phyloP scores from a whole-genome alignment of 306 rosid species.

The Hippophae rhamnoides region DNA sequence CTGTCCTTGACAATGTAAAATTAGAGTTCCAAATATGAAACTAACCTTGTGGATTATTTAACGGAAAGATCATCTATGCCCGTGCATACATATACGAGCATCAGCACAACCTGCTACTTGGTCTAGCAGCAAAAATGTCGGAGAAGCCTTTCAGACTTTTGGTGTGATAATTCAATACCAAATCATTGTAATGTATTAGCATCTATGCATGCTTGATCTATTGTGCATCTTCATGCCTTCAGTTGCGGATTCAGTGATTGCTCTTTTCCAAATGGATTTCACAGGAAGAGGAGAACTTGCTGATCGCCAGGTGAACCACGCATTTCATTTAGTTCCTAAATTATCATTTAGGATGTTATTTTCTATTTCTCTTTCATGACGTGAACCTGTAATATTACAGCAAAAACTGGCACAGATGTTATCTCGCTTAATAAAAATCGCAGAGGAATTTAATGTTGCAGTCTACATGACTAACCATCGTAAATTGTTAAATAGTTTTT shows the following conservation, averaged over 20 bases:
- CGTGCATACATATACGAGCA: conserved; percentile 96
- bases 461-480: conserved; percentile 97
- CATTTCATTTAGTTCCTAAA: not conserved
- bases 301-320: conserved; percentile 70
- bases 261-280: conserved; percentile 86
- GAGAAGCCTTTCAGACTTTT: conserved; percentile 95
- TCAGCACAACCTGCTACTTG: conserved; percentile 80
- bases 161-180: conserved; percentile 35
- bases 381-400: conserved; percentile 36
- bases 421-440: conserved; percentile 76
- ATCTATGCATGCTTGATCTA: conserved; percentile 12
- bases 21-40: not conserved
- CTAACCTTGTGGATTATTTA: conserved; percentile 19
- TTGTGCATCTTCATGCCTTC: conserved; percentile 14
- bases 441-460: conserved; percentile 87
- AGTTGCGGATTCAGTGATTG: conserved; percentile 88
- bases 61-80: conserved; percentile 75
- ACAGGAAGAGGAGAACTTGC: conserved; percentile 97
- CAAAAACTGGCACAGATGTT: conserved; percentile 95
- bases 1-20: conserved; percentile 72
- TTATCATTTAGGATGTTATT: not conserved
- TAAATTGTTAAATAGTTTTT: conserved; percentile 12
- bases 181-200: conserved; percentile 2
- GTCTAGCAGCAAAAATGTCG: conserved; percentile 92
- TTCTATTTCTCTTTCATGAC: conserved; percentile 13